Percentiles rank a stretch among this genome's conserved stretches.
Conservation (phyloP, 257 asterid species). For the Solanum chiquidenum region DNA sequence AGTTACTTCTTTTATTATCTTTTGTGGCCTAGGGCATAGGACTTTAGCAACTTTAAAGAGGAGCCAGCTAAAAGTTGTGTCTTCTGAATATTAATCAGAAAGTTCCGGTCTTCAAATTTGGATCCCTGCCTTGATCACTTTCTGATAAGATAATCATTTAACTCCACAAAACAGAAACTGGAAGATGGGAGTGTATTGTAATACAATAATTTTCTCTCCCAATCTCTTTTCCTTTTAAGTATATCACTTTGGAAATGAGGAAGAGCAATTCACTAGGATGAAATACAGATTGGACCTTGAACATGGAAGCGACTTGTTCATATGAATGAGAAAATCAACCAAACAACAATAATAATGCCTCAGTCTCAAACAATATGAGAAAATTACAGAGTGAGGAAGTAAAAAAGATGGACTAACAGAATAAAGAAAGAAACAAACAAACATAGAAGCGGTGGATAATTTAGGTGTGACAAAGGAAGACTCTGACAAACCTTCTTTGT, state of each 20-base stretch:
- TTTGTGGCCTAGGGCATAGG: not conserved
- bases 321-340: not conserved
- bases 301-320: not conserved
- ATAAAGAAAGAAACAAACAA: not conserved
- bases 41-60: not conserved
- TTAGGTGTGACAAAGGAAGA: not conserved
- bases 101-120: not conserved
- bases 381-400: not conserved
- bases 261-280: not conserved
- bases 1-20: not conserved
- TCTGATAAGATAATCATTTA: not conserved
- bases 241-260: not conserved
- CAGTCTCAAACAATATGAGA: not conserved
- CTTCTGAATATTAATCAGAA: not conserved
- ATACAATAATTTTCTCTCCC: not conserved
- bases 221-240: not conserved
- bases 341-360: not conserved
- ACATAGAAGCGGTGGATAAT: not conserved
- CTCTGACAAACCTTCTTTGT: constrained; percentile 53
- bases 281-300: not conserved
- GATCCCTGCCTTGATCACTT: not conserved
- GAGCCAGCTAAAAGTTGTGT: not conserved
- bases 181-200: not conserved
- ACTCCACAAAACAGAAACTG: not conserved
- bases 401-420: not conserved